A percentile compares a stretch with the other conserved stretches of the same genome.
Evolutionary conservation across 257 asterid species (phyloP).

Genomic region (Capsicum chinense): DNA sequence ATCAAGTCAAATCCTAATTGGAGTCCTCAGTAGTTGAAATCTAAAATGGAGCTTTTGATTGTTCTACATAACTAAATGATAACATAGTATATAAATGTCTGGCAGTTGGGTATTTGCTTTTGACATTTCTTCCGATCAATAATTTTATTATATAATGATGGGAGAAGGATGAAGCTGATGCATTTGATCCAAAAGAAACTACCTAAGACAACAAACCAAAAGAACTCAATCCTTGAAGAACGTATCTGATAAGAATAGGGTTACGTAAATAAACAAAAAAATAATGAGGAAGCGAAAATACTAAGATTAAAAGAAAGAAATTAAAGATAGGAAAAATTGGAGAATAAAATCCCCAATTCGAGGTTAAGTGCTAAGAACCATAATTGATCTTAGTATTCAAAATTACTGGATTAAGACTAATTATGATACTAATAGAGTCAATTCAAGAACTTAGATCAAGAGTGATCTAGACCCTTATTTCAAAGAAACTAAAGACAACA

Average conservation of each 20-base stretch:
- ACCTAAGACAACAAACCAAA: slow-evolving; percentile 56
- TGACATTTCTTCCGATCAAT: slow-evolving; percentile 23
- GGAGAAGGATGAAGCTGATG: slow-evolving; percentile 94
- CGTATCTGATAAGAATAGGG: slow-evolving; percentile 39
- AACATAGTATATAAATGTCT: background rate
- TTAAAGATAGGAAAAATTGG: too few relatives aligned
- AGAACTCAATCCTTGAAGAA: slow-evolving; percentile 70
- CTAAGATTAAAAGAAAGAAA: too few relatives aligned
- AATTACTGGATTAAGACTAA: too few relatives aligned
- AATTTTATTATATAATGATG: slow-evolving; percentile 61
- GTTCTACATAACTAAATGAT: background rate
- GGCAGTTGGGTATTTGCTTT: background rate
- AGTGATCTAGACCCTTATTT: too few relatives aligned
- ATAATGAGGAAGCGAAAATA: too few relatives aligned
- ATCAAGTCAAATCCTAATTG: slow-evolving; percentile 8
- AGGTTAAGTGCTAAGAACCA: too few relatives aligned
- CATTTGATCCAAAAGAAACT: slow-evolving; percentile 61
- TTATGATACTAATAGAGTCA: too few relatives aligned
- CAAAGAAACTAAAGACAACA: too few relatives aligned
- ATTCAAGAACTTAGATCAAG: too few relatives aligned
- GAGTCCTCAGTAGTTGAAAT: background rate
- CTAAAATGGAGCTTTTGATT: background rate
- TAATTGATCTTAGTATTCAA: too few relatives aligned
- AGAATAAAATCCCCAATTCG: too few relatives aligned
- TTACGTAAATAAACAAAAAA: too few relatives aligned